Conservation (phyloP, 352 stramenopile genomes). For the Phytophthora pini region DNA sequence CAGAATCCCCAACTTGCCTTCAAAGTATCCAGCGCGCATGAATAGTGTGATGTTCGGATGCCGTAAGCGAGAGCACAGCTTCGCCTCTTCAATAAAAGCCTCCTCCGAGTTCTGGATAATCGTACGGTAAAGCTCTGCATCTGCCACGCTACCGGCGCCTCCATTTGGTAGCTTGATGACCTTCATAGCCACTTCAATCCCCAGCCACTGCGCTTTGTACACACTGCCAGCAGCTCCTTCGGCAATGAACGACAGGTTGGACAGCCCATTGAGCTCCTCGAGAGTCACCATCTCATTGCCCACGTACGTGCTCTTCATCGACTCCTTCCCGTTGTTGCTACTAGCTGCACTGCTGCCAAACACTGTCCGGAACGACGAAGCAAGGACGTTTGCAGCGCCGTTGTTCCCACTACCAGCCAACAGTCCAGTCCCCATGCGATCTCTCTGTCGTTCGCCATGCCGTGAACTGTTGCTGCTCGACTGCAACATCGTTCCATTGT, state of each 20-base stretch:
- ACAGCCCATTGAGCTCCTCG: conserved; percentile 66
- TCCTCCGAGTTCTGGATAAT: conserved; percentile 76
- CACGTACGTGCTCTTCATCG: conserved; percentile 52
- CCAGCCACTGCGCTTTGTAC: conserved; percentile 74
- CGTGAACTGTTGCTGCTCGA: conserved; percentile 40
- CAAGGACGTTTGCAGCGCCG: conserved; percentile 39
- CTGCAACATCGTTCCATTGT: conserved; percentile 41
- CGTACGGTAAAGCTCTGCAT: conserved; percentile 68
- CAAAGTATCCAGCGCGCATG: conserved; percentile 66
- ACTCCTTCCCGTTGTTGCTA: conserved; percentile 42
- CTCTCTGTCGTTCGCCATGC: conserved; percentile 32
- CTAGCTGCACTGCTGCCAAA: conserved; percentile 47
- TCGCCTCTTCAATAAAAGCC: conserved; percentile 69
- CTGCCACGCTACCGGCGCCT: conserved; percentile 37
- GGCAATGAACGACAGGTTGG: conserved; percentile 59
- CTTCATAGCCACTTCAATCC: conserved; percentile 79
- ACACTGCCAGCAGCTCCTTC: conserved; percentile 70
- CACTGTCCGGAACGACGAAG: conserved; percentile 45
- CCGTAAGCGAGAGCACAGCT: conserved; percentile 61
- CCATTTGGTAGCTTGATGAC: conserved; percentile 70
- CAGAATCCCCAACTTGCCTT: conserved; percentile 73
- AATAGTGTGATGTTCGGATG: conserved; percentile 81
- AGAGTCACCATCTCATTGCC: conserved; percentile 54
- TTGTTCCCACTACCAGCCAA: conserved; percentile 30
- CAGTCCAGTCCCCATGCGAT: conserved; percentile 37